Conservation (phyloP, 23 red algal genomes). For the Cyanidioschyzon merolae region DNA sequence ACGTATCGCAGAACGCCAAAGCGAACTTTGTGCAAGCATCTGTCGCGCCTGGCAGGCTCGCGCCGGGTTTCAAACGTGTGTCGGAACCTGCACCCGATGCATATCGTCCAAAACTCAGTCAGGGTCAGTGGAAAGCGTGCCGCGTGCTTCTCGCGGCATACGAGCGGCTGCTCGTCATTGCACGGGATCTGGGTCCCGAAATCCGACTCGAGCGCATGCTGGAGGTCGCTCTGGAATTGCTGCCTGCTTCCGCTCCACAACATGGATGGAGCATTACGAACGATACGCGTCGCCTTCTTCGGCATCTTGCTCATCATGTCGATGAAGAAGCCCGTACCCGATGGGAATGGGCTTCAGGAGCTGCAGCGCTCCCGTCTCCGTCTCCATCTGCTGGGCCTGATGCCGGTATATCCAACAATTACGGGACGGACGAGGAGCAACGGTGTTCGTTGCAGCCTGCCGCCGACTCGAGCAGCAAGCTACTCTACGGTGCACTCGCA, state of each 20-base stretch:
- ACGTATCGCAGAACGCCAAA: no score
- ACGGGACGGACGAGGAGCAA: no score
- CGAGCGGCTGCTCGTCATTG: not conserved
- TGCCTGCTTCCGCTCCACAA: not conserved
- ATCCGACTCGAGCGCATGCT: not conserved
- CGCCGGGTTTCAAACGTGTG: not conserved
- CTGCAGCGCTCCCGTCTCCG: not conserved
- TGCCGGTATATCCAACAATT: no score
- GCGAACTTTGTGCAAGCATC: not conserved
- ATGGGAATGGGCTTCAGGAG: not conserved
- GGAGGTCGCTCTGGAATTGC: not conserved
- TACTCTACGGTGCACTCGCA: not conserved
- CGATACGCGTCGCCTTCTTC: not conserved
- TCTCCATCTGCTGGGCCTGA: not conserved
- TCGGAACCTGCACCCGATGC: not conserved
- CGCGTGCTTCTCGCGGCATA: not conserved
- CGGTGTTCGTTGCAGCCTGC: no score
- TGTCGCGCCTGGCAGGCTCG: not conserved
- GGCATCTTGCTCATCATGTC: constrained; percentile 1
- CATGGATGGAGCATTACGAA: not conserved
- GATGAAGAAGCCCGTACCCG: not conserved
- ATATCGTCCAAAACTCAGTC: not conserved
- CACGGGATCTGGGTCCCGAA: not conserved
- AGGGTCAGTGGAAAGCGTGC: not conserved
- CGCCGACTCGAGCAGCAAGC: not conserved